A percentile compares a stretch with the other conserved stretches of the same genome.
Conservation (phyloP, 352 stramenopile genomes). For the Phytopythium helicoides region DNA sequence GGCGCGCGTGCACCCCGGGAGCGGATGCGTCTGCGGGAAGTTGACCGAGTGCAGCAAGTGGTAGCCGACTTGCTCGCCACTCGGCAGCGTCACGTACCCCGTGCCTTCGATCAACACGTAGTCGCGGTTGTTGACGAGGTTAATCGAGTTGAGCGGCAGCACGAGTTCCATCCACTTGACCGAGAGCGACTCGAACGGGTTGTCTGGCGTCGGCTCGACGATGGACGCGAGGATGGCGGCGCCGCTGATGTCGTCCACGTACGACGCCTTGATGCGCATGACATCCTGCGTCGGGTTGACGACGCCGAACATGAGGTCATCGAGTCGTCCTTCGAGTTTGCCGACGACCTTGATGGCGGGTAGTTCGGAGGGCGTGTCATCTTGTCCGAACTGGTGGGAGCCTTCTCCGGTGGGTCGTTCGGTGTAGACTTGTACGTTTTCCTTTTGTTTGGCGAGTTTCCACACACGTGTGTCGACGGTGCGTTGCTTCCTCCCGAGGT, state of each 20-base stretch:
- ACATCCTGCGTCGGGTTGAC: slow-evolving; percentile 24
- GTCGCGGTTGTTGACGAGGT: slow-evolving; percentile 40
- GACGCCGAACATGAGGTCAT: slow-evolving; percentile 41
- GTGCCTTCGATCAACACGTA: slow-evolving; percentile 36
- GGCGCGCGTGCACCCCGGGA: slow-evolving; percentile 18
- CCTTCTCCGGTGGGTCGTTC: slow-evolving; percentile 26
- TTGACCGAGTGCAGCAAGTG: slow-evolving; percentile 25
- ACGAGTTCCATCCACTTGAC: slow-evolving; percentile 37
- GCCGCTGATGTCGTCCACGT: slow-evolving; percentile 28
- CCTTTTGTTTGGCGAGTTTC: slow-evolving; percentile 37
- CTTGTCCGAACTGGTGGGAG: slow-evolving; percentile 1
- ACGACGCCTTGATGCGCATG: slow-evolving; percentile 33
- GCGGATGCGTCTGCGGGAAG: slow-evolving; percentile 13
- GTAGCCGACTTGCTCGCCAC: slow-evolving; percentile 24
- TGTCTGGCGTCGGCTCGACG: slow-evolving; percentile 20
- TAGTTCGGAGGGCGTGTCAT: slow-evolving; percentile 13
- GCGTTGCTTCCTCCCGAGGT: slow-evolving; percentile 16
- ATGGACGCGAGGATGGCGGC: slow-evolving; percentile 20
- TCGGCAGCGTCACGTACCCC: slow-evolving; percentile 16
- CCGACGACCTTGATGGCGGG: slow-evolving; percentile 18
- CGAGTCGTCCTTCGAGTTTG: slow-evolving; percentile 17
- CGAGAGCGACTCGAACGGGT: slow-evolving; percentile 27
- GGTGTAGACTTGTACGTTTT: slow-evolving; percentile 25
- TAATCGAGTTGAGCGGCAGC: slow-evolving; percentile 27
- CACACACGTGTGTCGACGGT: slow-evolving; percentile 36